Base-by-base conservation (phyloP, 305 asterid species). In the Fraxinus dipetala region DNA sequence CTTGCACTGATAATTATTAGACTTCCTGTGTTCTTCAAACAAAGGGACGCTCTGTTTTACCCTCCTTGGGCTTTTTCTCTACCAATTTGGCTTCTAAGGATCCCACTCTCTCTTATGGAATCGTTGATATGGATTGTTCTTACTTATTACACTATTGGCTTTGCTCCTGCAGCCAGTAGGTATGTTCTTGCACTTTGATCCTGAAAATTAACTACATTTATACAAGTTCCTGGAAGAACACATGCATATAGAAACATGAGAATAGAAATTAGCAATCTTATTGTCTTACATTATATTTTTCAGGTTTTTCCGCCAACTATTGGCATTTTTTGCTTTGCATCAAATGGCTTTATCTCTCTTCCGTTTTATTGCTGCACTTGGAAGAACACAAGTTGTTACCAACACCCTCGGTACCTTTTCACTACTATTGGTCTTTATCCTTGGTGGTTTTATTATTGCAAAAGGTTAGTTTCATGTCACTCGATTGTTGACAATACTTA, bases 1-100 rank as follows among this genome's bases (percentile, higher is more conserved):
- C 92, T 95, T 77, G 97, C 94, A n/a, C 81, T 95, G 81, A 93
- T 92, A 2, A 77, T 92, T 79, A 45, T 89, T 59, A 87, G 98
- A 83, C 97, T 95, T 86, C 98, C 98, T 0, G 98, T 93, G 74
- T 93, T 93, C 89, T 95, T 91, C 72, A 93, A 93, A 83, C 99
- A 95, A 79, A 83, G 99, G 82, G 97, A 93, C 79, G 90, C 92
- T 76, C 86, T 92, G 61, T 95, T 95, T 86, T 93, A 82, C 87
- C 98, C 99, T 6, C 92, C 99, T 69, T 95, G 99, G 99, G 99
- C 98, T 3, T 95, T 92, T 80, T 90, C 98, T 14, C 84, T 95
- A 54, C 99, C 99, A 1, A 93, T 92, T 83, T 95, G 97, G 95
- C 88, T 95, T 81, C 86, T 92, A 31, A 86, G 91, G 83, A 90